phyloP scores from a whole-genome alignment of 305 asterid genomes.

The Solanum hybrid region DNA sequence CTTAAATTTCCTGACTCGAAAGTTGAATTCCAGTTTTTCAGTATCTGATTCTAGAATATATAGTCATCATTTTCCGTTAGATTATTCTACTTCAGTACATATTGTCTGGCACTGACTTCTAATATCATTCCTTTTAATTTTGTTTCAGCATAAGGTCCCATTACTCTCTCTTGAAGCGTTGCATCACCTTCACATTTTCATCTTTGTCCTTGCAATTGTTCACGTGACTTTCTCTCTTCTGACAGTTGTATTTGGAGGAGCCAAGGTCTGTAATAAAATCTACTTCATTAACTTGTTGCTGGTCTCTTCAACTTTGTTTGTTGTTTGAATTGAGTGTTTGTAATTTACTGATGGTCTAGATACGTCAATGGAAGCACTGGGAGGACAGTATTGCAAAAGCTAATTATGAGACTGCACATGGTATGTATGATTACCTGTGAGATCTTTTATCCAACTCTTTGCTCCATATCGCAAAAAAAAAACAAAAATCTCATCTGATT shows the following conservation, averaged over 20 bases:
- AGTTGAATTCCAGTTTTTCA: background rate
- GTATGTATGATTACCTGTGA: conserved; percentile 22
- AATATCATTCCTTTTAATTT: background rate
- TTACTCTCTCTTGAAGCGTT: conserved; percentile 75
- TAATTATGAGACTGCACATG: conserved; percentile 34
- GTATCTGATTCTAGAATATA: background rate
- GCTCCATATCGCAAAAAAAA: background rate
- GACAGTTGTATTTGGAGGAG: conserved; percentile 78
- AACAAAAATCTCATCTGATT: background rate
- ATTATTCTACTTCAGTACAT: background rate
- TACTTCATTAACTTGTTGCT: background rate
- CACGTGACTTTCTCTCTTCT: conserved; percentile 87
- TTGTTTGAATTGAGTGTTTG: background rate
- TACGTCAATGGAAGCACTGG: conserved; percentile 94
- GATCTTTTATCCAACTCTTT: background rate
- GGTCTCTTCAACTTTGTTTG: conserved; percentile 4
- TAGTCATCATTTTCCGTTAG: background rate
- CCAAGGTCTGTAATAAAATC: conserved; percentile 34
- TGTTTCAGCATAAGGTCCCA: conserved; percentile 67
- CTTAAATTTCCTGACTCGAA: background rate
- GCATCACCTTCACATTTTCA: conserved; percentile 94
- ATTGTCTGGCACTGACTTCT: background rate
- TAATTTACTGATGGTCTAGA: conserved; percentile 31
- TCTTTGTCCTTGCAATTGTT: conserved; percentile 90
- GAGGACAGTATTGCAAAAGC: conserved; percentile 68